Evolutionary conservation across 2,329 filamentous ascomycete genomes (phyloP), one percentile per base, ranked within the genome.

Genomic region (Colletotrichum sublineola): DNA sequence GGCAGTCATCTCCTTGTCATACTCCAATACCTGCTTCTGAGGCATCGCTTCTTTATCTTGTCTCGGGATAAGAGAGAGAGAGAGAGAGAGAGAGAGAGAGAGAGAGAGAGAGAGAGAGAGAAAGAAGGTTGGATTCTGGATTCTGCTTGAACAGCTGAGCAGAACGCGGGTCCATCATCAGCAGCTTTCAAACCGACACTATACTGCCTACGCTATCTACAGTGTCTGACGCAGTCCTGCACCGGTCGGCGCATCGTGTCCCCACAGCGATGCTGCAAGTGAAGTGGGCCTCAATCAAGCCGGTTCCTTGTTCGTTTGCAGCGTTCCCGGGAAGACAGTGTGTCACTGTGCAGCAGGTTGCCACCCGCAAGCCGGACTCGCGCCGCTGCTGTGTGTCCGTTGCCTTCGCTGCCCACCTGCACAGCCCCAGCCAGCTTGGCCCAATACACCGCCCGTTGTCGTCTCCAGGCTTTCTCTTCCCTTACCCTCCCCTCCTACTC

Each of bases 281-380:
- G 58, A 56, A 73, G 70, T 73, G 70, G 70, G 55, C 46, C 60
- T 38, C 40, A 36, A 15, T n/a, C 70, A 65, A 56, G 66, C 66
- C 66, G 67, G 50, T 73, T 70, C 55, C 70, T 68, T 73, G 70
- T 55, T 73, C 60, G 38, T 61, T 68, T 60, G 63, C 53, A 69
- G 70, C 53, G 50, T 60, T 57, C 67, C 70, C 44, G 52, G 53
- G 48, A 65, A 56, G 53, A 69, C 70, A 48, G 70, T 73, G 70
- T 72, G 69, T 72, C 69, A 72, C 69, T 65, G 69, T 72, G 69
- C 69, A 72, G 69, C 31, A 69, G 42, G 66, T 69, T 69, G 69
- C 69, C 69, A 71, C 57, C 66, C 66, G 66, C 66, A 69, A 67
- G 68, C 63, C 67, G 46, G 55, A 60, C 63, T 66, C 62, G 56